Conservation (phyloP, 441 rosid genomes). For the Dalechampia spathulata region DNA sequence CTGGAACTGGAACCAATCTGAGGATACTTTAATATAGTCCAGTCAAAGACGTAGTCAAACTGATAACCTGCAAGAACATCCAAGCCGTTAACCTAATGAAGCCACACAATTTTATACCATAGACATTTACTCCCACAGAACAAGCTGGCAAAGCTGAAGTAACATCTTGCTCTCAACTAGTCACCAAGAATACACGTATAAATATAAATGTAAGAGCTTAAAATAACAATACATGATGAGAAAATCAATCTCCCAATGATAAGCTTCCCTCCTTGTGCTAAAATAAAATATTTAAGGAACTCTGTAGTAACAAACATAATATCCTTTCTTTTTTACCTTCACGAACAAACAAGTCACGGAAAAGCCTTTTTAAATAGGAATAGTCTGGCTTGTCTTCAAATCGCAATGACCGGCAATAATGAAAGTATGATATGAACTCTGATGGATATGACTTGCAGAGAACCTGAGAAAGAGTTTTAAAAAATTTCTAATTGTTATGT, state of each 20-base stretch:
- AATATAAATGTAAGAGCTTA: neutral
- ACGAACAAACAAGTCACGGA: conserved; percentile 81
- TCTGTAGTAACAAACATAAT: neutral
- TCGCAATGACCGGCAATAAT: conserved; percentile 73
- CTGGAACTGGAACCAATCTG: conserved; percentile 69
- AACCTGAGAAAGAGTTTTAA: conserved; percentile 43
- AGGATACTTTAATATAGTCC: conserved; percentile 89
- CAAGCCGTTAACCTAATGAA: neutral
- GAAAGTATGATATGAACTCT: conserved; percentile 83
- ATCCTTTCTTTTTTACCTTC: conserved; percentile 46
- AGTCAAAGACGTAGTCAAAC: conserved; percentile 86
- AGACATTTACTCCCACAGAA: neutral
- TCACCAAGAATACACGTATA: neutral
- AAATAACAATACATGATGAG: neutral
- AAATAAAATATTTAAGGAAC: too few species aligned
- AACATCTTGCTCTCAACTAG: neutral
- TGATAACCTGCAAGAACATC: conserved; percentile 66
- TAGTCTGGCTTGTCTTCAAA: conserved; percentile 97
- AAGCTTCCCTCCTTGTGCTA: neutral
- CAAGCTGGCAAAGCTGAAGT: neutral
- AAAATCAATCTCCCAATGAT: neutral
- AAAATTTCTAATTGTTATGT: neutral
- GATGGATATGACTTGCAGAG: conserved; percentile 90
- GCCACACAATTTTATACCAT: conserved; percentile 1
- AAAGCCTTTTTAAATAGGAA: conserved; percentile 83